Evolutionary conservation across 495 filamentous ascomycete species (phyloP).

Genomic region (Beverwykella pulmonaria): DNA sequence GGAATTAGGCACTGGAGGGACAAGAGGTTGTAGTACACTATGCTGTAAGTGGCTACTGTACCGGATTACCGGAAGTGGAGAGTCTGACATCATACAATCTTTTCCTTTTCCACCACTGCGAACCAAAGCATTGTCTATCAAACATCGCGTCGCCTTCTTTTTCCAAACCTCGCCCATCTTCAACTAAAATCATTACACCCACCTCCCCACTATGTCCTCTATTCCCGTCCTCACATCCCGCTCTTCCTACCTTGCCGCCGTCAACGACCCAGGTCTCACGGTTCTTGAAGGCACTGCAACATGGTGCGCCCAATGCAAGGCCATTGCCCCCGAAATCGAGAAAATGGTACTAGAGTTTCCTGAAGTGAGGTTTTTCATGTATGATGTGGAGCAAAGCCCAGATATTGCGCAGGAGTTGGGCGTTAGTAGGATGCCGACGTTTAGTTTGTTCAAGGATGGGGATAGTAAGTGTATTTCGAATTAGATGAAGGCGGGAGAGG

Average conservation of each 20-base stretch:
- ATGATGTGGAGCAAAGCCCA: constrained; percentile 35
- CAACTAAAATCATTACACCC: too few species aligned
- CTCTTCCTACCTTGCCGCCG: constrained; percentile 33
- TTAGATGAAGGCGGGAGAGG: too few species aligned
- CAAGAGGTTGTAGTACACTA: too few species aligned
- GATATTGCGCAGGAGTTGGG: constrained; percentile 41
- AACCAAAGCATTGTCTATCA: too few species aligned
- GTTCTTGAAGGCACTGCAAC: constrained; percentile 40
- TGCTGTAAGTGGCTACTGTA: too few species aligned
- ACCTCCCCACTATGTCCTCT: background rate
- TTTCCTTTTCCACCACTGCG: too few species aligned
- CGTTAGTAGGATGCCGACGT: constrained; percentile 39
- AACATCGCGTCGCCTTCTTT: too few species aligned
- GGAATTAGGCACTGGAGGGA: too few species aligned
- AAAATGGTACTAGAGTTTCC: constrained; percentile 40
- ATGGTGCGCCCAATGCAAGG: constrained; percentile 41
- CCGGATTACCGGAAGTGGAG: too few species aligned
- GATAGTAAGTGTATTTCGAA: constrained; percentile 12
- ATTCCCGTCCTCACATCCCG: constrained; percentile 11
- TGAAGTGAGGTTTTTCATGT: constrained; percentile 37
- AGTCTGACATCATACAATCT: too few species aligned
- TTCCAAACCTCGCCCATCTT: too few species aligned
- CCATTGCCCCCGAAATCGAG: constrained; percentile 38
- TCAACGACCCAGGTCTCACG: constrained; percentile 36
- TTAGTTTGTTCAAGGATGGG: constrained; percentile 41